Evolutionary conservation across 345 rosid genomes (phyloP), one percentile per base, ranked within the genome.

Genomic region (Hirschfeldia incana): DNA sequence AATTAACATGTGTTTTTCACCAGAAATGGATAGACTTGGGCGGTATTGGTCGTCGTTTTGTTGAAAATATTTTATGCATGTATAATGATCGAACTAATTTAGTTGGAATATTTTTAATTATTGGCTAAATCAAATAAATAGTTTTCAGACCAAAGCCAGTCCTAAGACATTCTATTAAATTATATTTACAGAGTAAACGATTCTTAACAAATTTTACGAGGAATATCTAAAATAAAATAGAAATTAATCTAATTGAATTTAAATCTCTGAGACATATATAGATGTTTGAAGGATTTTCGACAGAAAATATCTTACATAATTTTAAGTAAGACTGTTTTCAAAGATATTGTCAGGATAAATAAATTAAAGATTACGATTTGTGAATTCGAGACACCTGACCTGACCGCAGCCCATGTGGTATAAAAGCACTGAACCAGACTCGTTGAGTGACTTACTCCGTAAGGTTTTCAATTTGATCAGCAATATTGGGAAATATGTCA

Each of bases 21-120:
- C 6, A 33, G 39, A 62, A 15, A 4, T 13, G 27, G 37, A 34
- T 34, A 36, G 5, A 53, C 27, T 55, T 17, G 60, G 66, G 72
- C 12, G 67, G 66, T 66, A 17, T 64, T n/a, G 8, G 21, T 29
- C 36, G 76, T 78, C 81, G 67, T 37, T 51, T 64, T 36, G 70
- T 29, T 34, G 21, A 49, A n/a, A 39, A 39, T 17, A 21, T 9
- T 65, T 17, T 16, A 57, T n/a, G 11, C 21, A 49, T 29, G 3
- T 21, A 21, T 28, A 28, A 7, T 6, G 66, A 30, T 15, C 15
- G 6, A 4, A 15, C 4, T 10, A 42, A 42, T 36, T 36, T 6
- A 36, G 7, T 36, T 36, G 8, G 42, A 36, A 36, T 36, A 36
- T 7, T 36, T 34, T 34, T 34, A 37, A 37, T 8, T 37, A 8